Conservation (phyloP, 2,329 filamentous ascomycete species). For the Allantophomopsis lycopodina region DNA sequence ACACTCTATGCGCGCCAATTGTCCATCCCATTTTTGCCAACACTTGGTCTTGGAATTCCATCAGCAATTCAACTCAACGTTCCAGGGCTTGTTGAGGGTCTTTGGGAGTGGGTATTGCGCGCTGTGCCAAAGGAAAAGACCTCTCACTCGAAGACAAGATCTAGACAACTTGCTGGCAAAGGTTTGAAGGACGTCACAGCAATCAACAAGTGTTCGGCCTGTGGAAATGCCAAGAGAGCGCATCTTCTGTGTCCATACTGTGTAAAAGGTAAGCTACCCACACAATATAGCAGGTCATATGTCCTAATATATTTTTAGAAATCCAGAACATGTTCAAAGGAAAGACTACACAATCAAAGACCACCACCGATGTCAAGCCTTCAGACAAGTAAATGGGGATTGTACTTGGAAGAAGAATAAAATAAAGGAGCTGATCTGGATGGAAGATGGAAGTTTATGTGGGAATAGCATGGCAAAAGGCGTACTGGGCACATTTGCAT, state of each 20-base stretch:
- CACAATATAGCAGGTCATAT: neutral
- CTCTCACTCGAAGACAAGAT: slow-evolving; percentile 87
- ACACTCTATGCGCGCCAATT: slow-evolving; percentile 30
- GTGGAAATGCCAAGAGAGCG: slow-evolving; percentile 75
- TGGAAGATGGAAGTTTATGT: no score
- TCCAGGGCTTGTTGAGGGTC: slow-evolving; percentile 58
- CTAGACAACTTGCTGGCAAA: slow-evolving; percentile 91
- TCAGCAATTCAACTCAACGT: slow-evolving; percentile 44
- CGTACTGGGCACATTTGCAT: no score
- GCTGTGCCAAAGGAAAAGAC: slow-evolving; percentile 99
- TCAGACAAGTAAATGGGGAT: no score
- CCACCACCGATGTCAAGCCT: neutral
- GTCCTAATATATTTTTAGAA: slow-evolving; percentile 9
- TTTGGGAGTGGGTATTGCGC: slow-evolving; percentile 86
- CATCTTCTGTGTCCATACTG: slow-evolving; percentile 84
- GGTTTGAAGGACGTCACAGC: slow-evolving; percentile 80
- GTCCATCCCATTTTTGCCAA: slow-evolving; percentile 33
- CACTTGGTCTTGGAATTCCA: slow-evolving; percentile 43
- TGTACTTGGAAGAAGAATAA: neutral
- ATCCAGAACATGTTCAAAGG: slow-evolving; percentile 15
- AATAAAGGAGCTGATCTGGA: no score
- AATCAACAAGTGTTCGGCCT: slow-evolving; percentile 80
- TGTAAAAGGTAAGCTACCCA: slow-evolving; percentile 52
- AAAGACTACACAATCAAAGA: slow-evolving; percentile 4
- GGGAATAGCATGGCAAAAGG: no score